phyloP scores from a whole-genome alignment of 2,329 filamentous ascomycete species.

The Talaromyces sp. region DNA sequence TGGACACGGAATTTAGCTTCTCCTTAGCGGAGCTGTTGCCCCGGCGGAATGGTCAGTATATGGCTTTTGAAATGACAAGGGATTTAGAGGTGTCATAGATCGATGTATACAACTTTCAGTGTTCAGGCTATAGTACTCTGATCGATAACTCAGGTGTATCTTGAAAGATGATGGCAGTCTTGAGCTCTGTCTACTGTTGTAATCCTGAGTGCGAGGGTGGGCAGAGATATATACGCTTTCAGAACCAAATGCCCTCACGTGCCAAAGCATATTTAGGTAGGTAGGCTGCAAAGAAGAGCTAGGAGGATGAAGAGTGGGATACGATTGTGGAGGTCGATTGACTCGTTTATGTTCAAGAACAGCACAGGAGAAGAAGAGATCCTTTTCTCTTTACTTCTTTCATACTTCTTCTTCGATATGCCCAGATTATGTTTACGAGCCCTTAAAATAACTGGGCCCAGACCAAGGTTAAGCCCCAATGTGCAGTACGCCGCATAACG shows the following conservation, averaged over 20 bases:
- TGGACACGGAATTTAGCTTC: too few relatives aligned
- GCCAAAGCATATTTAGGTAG: too few relatives aligned
- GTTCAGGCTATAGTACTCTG: background rate
- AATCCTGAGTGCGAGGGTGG: background rate
- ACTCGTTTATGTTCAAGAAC: background rate
- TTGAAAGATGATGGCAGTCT: background rate
- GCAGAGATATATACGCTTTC: too few relatives aligned
- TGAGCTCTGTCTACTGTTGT: background rate
- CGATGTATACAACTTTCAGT: background rate
- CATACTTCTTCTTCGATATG: too few relatives aligned
- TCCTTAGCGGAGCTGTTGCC: too few relatives aligned
- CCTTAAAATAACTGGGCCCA: too few relatives aligned
- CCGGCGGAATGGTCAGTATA: background rate
- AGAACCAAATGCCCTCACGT: background rate
- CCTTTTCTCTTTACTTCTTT: too few relatives aligned
- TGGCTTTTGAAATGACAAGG: background rate
- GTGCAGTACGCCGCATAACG: background rate
- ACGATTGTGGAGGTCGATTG: background rate
- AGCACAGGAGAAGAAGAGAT: too few relatives aligned
- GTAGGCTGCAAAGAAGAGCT: background rate
- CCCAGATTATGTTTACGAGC: too few relatives aligned
- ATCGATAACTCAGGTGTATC: background rate
- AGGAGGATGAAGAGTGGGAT: background rate
- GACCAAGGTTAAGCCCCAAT: background rate
- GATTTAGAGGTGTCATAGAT: background rate